A percentile compares a stretch with the other conserved stretches of the same genome.
These are phyloP conservation scores for Russula abietina DNA, from an alignment of 768 basidiomycete genomes.

Conservation along the genomic window DNA sequence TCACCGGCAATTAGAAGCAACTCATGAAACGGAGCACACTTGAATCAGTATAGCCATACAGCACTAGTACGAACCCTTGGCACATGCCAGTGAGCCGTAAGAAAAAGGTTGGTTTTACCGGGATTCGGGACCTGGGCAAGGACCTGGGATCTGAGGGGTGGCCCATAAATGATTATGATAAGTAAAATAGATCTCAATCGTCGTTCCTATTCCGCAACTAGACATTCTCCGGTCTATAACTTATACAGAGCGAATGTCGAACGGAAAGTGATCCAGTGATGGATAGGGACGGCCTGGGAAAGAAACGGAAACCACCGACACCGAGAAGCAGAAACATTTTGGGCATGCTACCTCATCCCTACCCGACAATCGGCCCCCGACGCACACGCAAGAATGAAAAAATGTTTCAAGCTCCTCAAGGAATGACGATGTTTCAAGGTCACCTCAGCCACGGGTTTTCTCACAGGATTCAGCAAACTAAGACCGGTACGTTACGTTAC, in stretches of 20 bases:
- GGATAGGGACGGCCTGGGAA: no score
- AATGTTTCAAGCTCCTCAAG: not conserved
- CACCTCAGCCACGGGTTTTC: not conserved
- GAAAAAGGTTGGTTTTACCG: not conserved
- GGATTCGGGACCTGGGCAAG: no score
- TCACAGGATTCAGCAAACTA: no score
- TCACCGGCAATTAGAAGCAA: not conserved
- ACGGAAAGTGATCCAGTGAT: no score
- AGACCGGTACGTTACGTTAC: no score
- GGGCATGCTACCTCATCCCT: not conserved
- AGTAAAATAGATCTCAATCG: no score
- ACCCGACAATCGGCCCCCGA: not conserved
- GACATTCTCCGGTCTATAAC: no score
- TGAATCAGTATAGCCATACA: not conserved
- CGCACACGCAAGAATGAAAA: not conserved
- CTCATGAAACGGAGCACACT: not conserved
- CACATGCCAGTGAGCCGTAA: not conserved
- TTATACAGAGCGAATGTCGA: no score
- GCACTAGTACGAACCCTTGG: no score
- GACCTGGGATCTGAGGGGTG: not conserved
- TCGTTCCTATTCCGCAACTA: not conserved
- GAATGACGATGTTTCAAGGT: not conserved
- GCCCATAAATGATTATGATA: not conserved
- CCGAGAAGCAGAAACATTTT: not conserved
- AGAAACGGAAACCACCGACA: not conserved